These are phyloP conservation scores for Starmerella sp. DNA, from an alignment of 805 yeast genomes.

Conservation along the genomic window DNA sequence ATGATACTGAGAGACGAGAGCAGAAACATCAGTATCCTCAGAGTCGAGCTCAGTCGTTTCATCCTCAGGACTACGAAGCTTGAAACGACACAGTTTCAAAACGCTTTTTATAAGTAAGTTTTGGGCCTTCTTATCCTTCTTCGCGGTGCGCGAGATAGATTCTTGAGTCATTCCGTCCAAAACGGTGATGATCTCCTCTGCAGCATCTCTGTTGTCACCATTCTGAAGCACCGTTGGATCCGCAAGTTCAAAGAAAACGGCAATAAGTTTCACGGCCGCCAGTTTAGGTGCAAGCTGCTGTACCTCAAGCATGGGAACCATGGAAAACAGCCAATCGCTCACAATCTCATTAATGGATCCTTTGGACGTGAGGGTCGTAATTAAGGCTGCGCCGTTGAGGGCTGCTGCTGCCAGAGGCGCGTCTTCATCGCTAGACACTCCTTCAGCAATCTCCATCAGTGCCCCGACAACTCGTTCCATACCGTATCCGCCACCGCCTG, in stretches of 20 bases:
- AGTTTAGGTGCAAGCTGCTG: slow-evolving; percentile 41
- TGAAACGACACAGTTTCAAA: slow-evolving; percentile 39
- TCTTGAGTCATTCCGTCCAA: slow-evolving; percentile 36
- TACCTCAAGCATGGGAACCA: slow-evolving; percentile 22
- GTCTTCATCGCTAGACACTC: slow-evolving; percentile 14
- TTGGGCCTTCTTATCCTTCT: slow-evolving; percentile 50
- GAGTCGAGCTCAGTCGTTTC: background rate
- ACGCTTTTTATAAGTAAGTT: slow-evolving; percentile 48
- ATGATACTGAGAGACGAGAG: slow-evolving; percentile 15
- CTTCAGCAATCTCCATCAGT: slow-evolving; percentile 25
- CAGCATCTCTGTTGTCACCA: slow-evolving; percentile 23
- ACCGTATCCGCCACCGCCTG: slow-evolving; percentile 30
- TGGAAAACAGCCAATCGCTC: slow-evolving; percentile 28
- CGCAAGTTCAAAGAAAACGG: slow-evolving; percentile 42
- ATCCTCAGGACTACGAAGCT: slow-evolving; percentile 29
- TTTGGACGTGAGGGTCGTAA: slow-evolving; percentile 23
- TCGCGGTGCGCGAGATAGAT: slow-evolving; percentile 47
- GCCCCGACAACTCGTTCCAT: slow-evolving; percentile 23
- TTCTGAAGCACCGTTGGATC: slow-evolving; percentile 28
- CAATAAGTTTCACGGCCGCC: slow-evolving; percentile 47
- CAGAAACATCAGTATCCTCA: slow-evolving; percentile 14
- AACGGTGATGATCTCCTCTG: slow-evolving; percentile 32
- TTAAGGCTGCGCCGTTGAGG: slow-evolving; percentile 25
- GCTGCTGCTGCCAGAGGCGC: slow-evolving; percentile 23
- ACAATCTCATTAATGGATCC: slow-evolving; percentile 21